A percentile compares a stretch with the other conserved stretches of the same genome.
These are phyloP conservation scores for Xylariaceae sp. DNA, from an alignment of 2,329 filamentous ascomycete genomes.

Conservation along the genomic window DNA sequence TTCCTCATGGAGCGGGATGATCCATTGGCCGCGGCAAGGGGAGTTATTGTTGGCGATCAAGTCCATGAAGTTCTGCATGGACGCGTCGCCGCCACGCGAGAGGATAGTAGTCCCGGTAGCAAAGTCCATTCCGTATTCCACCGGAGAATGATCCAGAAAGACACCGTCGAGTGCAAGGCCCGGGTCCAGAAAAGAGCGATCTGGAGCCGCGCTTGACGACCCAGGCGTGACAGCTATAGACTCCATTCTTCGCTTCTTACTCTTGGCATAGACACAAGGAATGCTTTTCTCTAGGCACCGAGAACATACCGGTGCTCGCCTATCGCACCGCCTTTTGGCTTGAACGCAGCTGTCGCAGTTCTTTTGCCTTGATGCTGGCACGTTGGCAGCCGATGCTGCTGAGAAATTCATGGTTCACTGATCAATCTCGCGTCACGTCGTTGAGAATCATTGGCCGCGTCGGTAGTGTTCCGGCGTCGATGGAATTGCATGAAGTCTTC, in stretches of 20 bases:
- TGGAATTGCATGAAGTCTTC: no score
- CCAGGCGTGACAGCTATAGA: not conserved
- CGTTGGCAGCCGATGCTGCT: not conserved
- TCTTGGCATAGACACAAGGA: slow-evolving; percentile 25
- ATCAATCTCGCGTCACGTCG: no score
- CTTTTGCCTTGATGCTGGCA: slow-evolving; percentile 25
- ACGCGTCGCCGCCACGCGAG: no score
- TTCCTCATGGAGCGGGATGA: slow-evolving; percentile 3
- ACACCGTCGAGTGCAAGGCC: slow-evolving; percentile 7
- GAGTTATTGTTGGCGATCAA: not conserved
- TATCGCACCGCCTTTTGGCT: slow-evolving; percentile 36
- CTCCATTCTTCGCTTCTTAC: slow-evolving; percentile 5
- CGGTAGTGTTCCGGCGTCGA: no score
- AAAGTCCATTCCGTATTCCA: slow-evolving; percentile 1
- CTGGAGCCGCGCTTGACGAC: not conserved
- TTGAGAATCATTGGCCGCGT: no score
- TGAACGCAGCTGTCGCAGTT: slow-evolving; percentile 35
- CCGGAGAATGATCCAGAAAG: slow-evolving; percentile 2
- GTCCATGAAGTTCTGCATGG: no score
- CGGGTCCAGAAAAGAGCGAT: slow-evolving; percentile 3
- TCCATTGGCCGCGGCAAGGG: slow-evolving; percentile 9
- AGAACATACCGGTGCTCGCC: slow-evolving; percentile 32
- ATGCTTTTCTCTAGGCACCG: slow-evolving; percentile 33
- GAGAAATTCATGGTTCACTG: not conserved
- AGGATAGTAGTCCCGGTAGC: not conserved